Evolutionary conservation across 2,329 filamentous ascomycete species (phyloP), one percentile per base, ranked within the genome.

Genomic region (Epicoccum sorghinum): DNA sequence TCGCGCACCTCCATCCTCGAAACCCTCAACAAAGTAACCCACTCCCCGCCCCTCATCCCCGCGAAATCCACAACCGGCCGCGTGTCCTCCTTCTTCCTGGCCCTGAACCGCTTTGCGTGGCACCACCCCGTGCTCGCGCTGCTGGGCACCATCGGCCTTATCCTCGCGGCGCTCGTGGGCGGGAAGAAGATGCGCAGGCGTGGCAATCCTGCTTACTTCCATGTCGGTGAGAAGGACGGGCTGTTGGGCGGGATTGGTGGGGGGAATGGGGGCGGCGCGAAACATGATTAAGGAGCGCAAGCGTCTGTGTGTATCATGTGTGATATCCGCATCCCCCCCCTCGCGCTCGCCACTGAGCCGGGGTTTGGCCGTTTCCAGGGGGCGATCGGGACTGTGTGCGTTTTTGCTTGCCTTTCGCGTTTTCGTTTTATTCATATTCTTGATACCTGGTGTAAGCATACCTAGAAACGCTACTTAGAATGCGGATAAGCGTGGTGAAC

Each of bases 1-100:
- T 95, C 89, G 24, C 89, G 95, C 59, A 93, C 91, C 4, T 92
- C 90, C 3, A 96, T 97, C 70, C 85, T 96, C 58, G 93, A 96
- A 76, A 96, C 92, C 12, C 80, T 93, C 49, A 84, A 84, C 66
- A 89, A 90, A 70, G 83, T 91, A 57, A 84, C 89, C 8, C 80
- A 84, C 23, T 84, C 83, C 43, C 88, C 88, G 43, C 84, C 89
- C 41, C 86, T 87, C 70, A 89, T 96, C 72, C 83, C 84, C 68
- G 81, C 89, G 29, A 95, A 93, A 78, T 86, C 89, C 58, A 92
- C 90, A n/a, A 87, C 90, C 54, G 87, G 85, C 48, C 82, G 82
- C 52, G 78, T 93, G 58, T 84, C 88, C 68, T 88, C 89, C 75
- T 77, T 91, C 56, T 89, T 91, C 76, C 77, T 77, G 58, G 72